Conservation (phyloP, 768 basidiomycete genomes). For the Thelephora ganbajun region DNA sequence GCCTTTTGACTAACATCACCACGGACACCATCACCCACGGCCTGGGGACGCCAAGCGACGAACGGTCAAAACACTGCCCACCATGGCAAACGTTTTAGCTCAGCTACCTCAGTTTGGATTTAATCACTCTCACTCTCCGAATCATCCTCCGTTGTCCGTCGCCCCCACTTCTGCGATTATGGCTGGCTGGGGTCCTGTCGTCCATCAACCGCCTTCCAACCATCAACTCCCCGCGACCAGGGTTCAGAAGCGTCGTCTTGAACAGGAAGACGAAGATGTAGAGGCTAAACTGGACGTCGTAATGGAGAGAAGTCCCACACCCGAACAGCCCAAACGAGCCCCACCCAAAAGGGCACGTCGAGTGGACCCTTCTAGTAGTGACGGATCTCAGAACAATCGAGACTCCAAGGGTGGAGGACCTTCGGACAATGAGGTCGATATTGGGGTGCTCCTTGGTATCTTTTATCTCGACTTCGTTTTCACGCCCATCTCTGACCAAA, state of each 20-base stretch:
- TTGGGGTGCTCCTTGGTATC: conserved; percentile 71
- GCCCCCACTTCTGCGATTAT: conserved; percentile 33
- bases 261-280: conserved; percentile 54
- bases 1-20: background rate
- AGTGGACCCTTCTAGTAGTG: conserved; percentile 19
- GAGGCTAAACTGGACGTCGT: conserved; percentile 39
- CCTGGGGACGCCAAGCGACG: background rate
- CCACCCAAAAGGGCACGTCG: conserved; percentile 52
- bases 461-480: conserved; percentile 6
- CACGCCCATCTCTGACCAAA: conserved; percentile 3
- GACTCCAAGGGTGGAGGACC: conserved; percentile 36
- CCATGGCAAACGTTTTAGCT: conserved; percentile 58
- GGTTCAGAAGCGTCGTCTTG: conserved; percentile 48
- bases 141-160: conserved; percentile 48
- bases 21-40: background rate
- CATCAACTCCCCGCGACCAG: conserved; percentile 33
- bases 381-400: conserved; percentile 22
- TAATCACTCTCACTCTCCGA: conserved; percentile 41
- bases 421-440: conserved; percentile 50
- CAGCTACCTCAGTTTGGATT: conserved; percentile 45
- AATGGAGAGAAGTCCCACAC: conserved; percentile 80
- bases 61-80: conserved; percentile 7
- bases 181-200: conserved; percentile 32
- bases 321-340: conserved; percentile 60
- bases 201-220: conserved; percentile 26